Percentiles rank a stretch among this genome's conserved stretches.
Conservation (phyloP, 331 rosid species). For the Quercus phellos region DNA sequence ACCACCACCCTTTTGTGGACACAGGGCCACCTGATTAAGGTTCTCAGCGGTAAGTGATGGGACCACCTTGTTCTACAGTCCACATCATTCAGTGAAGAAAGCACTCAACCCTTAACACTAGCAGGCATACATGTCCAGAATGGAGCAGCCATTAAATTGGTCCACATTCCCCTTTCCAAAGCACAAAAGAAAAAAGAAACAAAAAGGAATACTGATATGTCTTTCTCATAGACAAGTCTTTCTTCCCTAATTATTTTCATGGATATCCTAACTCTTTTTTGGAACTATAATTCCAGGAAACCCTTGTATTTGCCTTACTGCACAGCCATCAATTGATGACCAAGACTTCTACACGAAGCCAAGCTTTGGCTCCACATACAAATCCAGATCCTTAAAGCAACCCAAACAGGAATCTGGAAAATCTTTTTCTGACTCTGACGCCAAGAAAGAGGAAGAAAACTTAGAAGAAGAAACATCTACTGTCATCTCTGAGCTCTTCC, state of each 20-base stretch:
- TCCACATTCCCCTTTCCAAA: conserved; percentile 12
- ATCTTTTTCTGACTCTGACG: conserved; percentile 29
- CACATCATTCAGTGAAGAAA: conserved; percentile 13
- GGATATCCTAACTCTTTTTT: conserved; percentile 26
- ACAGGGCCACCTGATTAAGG: conserved; percentile 5
- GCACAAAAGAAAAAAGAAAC: conserved; percentile 3
- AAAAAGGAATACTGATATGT: conserved; percentile 5
- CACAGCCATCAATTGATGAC: conserved; percentile 50
- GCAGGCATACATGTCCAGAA: neutral
- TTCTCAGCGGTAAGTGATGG: conserved; percentile 2
- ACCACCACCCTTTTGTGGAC: conserved; percentile 8
- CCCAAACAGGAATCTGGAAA: conserved; percentile 36
- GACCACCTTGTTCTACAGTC: conserved; percentile 11
- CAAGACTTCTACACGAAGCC: conserved; percentile 42
- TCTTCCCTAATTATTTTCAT: conserved; percentile 23
- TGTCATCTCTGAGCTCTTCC: conserved; percentile 57
- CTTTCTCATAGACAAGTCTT: conserved; percentile 12
- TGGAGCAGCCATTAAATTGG: conserved; percentile 14
- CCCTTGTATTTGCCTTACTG: conserved; percentile 53
- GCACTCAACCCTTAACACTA: neutral
- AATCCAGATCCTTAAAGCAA: conserved; percentile 30
- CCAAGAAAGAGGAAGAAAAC: conserved; percentile 23
- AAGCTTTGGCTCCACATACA: conserved; percentile 31
- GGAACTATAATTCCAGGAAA: conserved; percentile 55
- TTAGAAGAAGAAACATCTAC: conserved; percentile 39